Evolutionary conservation across 2,329 filamentous ascomycete genomes (phyloP).

Genomic region (Pseudogymnoascus sp.): DNA sequence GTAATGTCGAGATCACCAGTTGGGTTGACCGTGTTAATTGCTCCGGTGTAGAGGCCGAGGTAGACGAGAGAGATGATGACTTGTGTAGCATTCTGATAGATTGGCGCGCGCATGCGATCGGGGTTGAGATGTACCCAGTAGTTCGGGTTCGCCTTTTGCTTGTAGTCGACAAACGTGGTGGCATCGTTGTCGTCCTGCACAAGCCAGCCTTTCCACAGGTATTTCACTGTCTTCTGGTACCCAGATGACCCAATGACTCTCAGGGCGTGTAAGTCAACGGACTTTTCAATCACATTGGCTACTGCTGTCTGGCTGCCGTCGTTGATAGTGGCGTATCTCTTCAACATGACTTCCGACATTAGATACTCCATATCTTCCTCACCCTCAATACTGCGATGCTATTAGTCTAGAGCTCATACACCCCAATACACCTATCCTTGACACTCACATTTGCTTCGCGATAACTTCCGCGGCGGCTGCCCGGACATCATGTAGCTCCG

Average conservation of each 20-base stretch:
- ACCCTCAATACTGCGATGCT: conserved; percentile 60
- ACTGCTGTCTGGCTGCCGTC: conserved; percentile 66
- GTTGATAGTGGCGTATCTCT: conserved; percentile 76
- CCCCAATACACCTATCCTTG: background rate
- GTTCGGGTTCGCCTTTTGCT: conserved; percentile 67
- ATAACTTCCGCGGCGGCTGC: conserved; percentile 84
- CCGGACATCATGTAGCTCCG: conserved; percentile 71
- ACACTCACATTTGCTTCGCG: conserved; percentile 62
- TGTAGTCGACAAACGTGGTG: conserved; percentile 81
- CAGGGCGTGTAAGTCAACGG: conserved; percentile 86
- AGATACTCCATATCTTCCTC: conserved; percentile 76
- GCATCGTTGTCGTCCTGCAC: conserved; percentile 93
- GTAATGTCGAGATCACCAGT: conserved; percentile 75
- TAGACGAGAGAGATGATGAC: conserved; percentile 79
- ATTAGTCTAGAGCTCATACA: background rate
- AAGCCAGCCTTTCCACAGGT: conserved; percentile 93
- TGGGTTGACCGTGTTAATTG: conserved; percentile 90
- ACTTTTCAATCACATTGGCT: conserved; percentile 84
- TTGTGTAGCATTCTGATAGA: conserved; percentile 88
- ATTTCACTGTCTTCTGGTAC: conserved; percentile 90
- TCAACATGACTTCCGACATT: conserved; percentile 73
- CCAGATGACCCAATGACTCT: conserved; percentile 84
- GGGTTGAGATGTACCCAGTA: conserved; percentile 84
- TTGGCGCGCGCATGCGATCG: conserved; percentile 84
- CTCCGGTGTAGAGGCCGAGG: conserved; percentile 75